These are phyloP conservation scores for Puccinia coronata DNA, from an alignment of 1,284 basidiomycete species.

Conservation along the genomic window DNA sequence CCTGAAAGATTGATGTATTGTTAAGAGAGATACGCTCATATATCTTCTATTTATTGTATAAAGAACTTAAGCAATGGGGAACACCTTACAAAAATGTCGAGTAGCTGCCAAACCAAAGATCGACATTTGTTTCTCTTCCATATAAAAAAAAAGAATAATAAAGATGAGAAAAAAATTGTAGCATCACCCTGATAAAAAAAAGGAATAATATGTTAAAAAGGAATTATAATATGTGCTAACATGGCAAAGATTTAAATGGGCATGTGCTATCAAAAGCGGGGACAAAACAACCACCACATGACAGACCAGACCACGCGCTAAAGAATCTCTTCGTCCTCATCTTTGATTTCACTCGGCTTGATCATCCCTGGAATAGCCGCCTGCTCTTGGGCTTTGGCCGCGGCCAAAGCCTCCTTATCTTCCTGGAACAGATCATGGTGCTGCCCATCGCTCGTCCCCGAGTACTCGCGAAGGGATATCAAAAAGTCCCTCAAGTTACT, in stretches of 20 bases:
- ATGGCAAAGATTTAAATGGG: constrained; percentile 17
- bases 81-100: no score
- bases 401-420: constrained; percentile 86
- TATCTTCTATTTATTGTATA: no score
- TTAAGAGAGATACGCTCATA: no score
- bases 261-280: background rate
- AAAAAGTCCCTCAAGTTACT: constrained; percentile 72
- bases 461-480: constrained; percentile 71
- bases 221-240: constrained; percentile 15
- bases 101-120: no score
- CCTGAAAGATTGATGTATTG: no score
- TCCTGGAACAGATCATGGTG: constrained; percentile 85
- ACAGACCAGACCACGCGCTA: constrained; percentile 41
- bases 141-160: background rate
- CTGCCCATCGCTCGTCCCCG: constrained; percentile 64
- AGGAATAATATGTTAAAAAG: background rate
- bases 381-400: constrained; percentile 72
- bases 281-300: background rate
- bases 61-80: no score
- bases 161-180: background rate
- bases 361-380: constrained; percentile 97
- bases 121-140: constrained; percentile 16
- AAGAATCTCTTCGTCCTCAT: constrained; percentile 75
- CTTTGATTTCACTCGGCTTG: constrained; percentile 84
- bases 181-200: constrained; percentile 5